Base-by-base conservation (phyloP, 768 basidiomycete species). In the Atractiella rhizophila region DNA sequence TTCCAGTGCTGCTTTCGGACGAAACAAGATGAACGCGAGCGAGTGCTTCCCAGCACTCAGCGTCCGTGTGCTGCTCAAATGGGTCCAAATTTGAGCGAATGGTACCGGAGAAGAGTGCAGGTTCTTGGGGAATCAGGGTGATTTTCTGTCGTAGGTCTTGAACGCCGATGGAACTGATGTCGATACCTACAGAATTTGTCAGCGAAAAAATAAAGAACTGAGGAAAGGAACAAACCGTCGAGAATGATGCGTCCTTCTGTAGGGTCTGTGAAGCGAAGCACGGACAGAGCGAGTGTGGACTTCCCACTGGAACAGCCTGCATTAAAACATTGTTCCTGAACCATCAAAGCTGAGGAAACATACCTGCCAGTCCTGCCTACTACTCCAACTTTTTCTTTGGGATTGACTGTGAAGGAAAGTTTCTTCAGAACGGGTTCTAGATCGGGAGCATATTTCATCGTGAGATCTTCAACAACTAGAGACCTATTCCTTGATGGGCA, bases 131-230 rank as follows among this genome's bases (percentile, higher is more conserved):
- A 28, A 54, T 54, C 43, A 56, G 56, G 38, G 76, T 80, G 38
- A 81, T 61, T 34, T 65, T 67, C 45, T 70, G 73, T 20, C 82
- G 68, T 28, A 88, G 64, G 55, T 88, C 55, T 16, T 47, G 45
- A 2, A 62, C 43, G 28, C 53, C 54, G 28, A 63, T 43, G 38
- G 56, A 56, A 10, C 51, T 43, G 24, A 63, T 61, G 42, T 63
- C 60, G 28, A 60, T 35, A 0, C 60, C 60, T 37, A 61, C 62
- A 36, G 62, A n/a, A n/a, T n/a, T 57, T 10, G 30, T 15, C 10
- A 20, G 6, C 10, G 5, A 11, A 11, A n/a, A n/a, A n/a, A n/a
- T 20, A 6, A n/a, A 11, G 76, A 69, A 63, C 77, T 77, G 1
- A 80, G 55, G 2, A 16, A 76, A 20, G 15, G 13, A 33, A 12